A percentile compares a stretch with the other conserved stretches of the same genome.
These are phyloP conservation scores for Yamadazyma taylorii DNA, from an alignment of 1,139 yeast species.

Conservation along the genomic window DNA sequence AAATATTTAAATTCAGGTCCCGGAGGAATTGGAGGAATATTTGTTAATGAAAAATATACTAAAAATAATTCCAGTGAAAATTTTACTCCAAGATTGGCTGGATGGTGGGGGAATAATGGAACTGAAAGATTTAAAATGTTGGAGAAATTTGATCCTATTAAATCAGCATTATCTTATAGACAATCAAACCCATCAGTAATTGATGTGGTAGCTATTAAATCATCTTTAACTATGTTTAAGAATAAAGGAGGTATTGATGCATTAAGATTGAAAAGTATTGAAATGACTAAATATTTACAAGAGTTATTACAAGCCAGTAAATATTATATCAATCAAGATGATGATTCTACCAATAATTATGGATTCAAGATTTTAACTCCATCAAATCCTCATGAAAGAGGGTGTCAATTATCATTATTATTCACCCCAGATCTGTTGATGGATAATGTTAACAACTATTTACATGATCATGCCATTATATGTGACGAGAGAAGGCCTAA, in stretches of 20 bases:
- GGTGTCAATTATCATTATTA: conserved; percentile 76
- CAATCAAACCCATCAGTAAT: conserved; percentile 92
- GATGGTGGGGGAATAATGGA: conserved; percentile 96
- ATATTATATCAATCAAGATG: conserved; percentile 41
- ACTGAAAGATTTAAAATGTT: conserved; percentile 74
- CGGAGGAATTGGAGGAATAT: conserved; percentile 85
- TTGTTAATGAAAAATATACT: conserved; percentile 60
- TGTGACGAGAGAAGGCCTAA: conserved; percentile 90
- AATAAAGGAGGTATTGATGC: conserved; percentile 61
- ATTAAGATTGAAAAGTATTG: conserved; percentile 57
- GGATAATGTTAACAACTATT: conserved; percentile 55
- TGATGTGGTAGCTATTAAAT: conserved; percentile 69
- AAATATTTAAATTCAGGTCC: conserved; percentile 92
- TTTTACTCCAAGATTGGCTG: conserved; percentile 72
- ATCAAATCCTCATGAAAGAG: conserved; percentile 53
- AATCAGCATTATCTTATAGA: conserved; percentile 82
- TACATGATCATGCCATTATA: conserved; percentile 62
- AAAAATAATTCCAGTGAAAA: conserved; percentile 28
- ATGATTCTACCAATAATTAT: conserved; percentile 23
- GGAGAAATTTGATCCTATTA: conserved; percentile 74
- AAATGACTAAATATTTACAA: conserved; percentile 59
- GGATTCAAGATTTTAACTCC: conserved; percentile 80
- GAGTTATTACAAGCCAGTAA: conserved; percentile 41
- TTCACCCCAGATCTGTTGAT: conserved; percentile 57
- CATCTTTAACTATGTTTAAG: conserved; percentile 63